Evolutionary conservation across 169 alveolate species (phyloP), one percentile per base, ranked within the genome.

Genomic region (Babesia ovis): DNA sequence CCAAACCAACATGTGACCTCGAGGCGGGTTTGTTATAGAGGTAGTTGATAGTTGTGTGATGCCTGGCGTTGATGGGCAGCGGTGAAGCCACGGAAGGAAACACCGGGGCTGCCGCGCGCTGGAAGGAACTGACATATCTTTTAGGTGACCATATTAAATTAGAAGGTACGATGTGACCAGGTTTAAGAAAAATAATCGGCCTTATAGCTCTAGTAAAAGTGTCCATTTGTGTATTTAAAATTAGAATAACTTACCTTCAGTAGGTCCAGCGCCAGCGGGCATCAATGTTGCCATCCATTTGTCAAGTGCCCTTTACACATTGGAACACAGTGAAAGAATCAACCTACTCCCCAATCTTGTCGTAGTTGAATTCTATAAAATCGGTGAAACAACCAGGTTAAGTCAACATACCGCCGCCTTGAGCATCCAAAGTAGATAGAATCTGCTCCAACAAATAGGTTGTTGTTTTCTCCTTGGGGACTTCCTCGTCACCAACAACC

Each of bases 1-100:
- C 94, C 60, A 95, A 64, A 11, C 97, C 97, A 27, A 90, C 5
- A 58, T 83, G 92, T 32, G 62, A 9, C 31, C 64, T 37, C 2
- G 25, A 4, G 3, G 41, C 18, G 5, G 59, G 31, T 61, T 35
- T 64, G n/a, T 8, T 25, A 4, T 27, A 43, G 34, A 31, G 3
- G 23, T 50, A 64, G 55, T 54, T 68, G 4, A 68, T 20, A 0
- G 69, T 68, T 6, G 70, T 35, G 32, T 20, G 55, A 1, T 46
- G 23, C 37, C 74, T 8, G 12, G 34, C 46, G n/a, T 18, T 27
- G 11, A n/a, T 4, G 27, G 71, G 42, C 18, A 1, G 16, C 22
- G 42, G 56, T 8, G 42, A 20, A 11, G 18, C 39, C 35, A 3
- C 42, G 23, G 2, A 4, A 3, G 41, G 25, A 14, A 1, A 9